Conservation (phyloP, 2,329 filamentous ascomycete species). For the Colletotrichum camelliae region DNA sequence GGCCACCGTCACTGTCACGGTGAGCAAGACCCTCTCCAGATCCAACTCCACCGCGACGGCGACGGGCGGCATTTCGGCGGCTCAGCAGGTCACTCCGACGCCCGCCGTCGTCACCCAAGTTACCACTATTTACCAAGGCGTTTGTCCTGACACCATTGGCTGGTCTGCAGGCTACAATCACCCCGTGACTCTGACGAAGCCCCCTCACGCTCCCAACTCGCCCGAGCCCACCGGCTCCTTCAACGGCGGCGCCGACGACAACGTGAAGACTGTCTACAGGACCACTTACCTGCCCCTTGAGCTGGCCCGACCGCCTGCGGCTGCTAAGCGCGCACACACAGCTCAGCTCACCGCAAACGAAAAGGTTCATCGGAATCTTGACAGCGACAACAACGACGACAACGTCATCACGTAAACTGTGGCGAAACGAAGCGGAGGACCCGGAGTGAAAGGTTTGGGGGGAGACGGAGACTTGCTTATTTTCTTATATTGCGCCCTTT, state of each 20-base stretch:
- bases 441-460: background rate
- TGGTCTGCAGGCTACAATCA: constrained; percentile 19
- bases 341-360: background rate
- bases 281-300: constrained; percentile 17
- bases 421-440: background rate
- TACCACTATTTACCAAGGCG: constrained; percentile 8
- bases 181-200: constrained; percentile 17
- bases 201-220: background rate
- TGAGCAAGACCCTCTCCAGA: constrained; percentile 21
- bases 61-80: constrained; percentile 16
- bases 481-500: background rate
- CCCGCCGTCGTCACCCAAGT: background rate
- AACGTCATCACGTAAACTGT: background rate
- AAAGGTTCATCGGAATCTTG: background rate
- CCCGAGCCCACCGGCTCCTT: background rate
- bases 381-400: background rate
- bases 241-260: background rate
- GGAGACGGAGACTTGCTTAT: background rate
- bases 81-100: constrained; percentile 2
- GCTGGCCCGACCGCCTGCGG: constrained; percentile 10
- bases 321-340: background rate
- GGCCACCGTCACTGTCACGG: constrained; percentile 29
- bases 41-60: constrained; percentile 19
- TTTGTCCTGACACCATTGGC: constrained; percentile 21
- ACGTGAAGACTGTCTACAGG: constrained; percentile 10